Conservation (phyloP, 805 yeast species). For the Huiozyma naganishii region DNA sequence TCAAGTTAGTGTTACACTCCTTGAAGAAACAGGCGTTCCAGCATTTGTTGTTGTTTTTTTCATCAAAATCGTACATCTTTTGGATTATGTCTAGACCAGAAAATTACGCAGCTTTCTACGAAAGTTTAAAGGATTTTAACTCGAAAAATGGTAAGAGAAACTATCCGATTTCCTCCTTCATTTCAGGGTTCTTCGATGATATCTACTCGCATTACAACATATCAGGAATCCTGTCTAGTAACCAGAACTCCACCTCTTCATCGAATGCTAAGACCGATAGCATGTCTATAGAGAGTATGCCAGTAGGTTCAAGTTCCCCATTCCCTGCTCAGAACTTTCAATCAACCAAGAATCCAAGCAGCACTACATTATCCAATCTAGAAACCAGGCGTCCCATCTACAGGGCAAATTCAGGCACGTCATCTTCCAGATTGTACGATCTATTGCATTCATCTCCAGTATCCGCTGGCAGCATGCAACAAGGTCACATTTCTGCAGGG, state of each 20-base stretch:
- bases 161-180: conserved; percentile 3
- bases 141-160: conserved; percentile 1
- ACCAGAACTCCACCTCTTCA: background rate
- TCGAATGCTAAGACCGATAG: background rate
- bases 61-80: conserved; percentile 35
- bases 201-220: conserved; percentile 19
- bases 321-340: background rate
- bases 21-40: conserved; percentile 37
- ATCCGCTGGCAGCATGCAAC: background rate
- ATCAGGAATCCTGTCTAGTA: conserved; percentile 9
- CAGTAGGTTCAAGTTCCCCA: background rate
- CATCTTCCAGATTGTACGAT: conserved; percentile 1
- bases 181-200: conserved; percentile 15
- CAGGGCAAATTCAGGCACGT: background rate
- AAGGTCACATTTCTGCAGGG: background rate
- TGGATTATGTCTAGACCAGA: conserved; percentile 43
- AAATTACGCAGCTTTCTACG: conserved; percentile 29
- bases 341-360: background rate
- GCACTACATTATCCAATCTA: background rate
- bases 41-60: conserved; percentile 34
- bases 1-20: conserved; percentile 29
- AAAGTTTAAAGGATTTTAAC: conserved; percentile 1
- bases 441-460: background rate
- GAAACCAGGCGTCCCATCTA: background rate
- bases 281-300: too few relatives aligned